These are phyloP conservation scores for Gryganskiella cystojenkinii DNA, from an alignment of 192 early-diverging fungal genomes.

Conservation along the genomic window DNA sequence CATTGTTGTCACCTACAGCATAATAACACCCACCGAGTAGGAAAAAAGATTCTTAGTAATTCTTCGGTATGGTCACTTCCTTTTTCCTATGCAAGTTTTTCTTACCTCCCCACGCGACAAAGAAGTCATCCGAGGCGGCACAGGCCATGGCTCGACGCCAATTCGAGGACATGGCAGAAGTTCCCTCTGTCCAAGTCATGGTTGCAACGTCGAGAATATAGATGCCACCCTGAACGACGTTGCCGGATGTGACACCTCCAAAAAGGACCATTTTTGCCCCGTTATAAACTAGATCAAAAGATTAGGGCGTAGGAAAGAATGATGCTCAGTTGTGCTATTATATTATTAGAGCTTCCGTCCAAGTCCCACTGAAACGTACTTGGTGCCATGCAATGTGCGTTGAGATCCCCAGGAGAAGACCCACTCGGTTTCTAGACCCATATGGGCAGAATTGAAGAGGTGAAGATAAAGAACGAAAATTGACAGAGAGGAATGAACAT, in stretches of 20 bases:
- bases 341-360: too few relatives aligned
- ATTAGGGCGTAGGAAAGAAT: background rate
- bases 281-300: background rate
- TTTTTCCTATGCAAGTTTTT: too few relatives aligned
- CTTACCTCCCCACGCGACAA: conserved; percentile 33
- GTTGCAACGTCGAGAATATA: conserved; percentile 18
- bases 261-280: conserved; percentile 30
- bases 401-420: too few relatives aligned
- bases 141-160: conserved; percentile 11
- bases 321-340: too few relatives aligned
- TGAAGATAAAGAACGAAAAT: background rate
- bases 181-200: conserved; percentile 21
- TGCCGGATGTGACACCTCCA: conserved; percentile 2
- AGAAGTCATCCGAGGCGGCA: conserved; percentile 8
- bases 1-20: too few relatives aligned
- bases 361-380: too few relatives aligned
- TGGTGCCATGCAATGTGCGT: too few relatives aligned
- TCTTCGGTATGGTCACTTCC: too few relatives aligned
- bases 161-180: background rate
- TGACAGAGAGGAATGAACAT: too few relatives aligned
- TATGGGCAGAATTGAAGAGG: too few relatives aligned
- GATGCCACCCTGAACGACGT: background rate
- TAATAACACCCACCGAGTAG: background rate
- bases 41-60: too few relatives aligned
- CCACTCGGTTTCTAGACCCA: too few relatives aligned